phyloP scores from a whole-genome alignment of 441 rosid species.

The Jatropha multifida region DNA sequence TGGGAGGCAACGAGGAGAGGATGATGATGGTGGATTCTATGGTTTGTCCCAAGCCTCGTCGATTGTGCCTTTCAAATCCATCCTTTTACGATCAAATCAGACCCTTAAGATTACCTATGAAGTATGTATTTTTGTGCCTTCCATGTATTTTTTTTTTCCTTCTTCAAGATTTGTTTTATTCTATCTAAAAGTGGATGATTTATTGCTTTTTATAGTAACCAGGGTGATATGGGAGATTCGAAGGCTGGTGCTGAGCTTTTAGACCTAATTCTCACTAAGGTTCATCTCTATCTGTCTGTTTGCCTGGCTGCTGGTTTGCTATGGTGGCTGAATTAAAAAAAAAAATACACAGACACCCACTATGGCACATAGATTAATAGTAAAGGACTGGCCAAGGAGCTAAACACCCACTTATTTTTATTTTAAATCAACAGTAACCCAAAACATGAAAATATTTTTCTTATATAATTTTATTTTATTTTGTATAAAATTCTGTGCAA shows the following conservation, averaged over 20 bases:
- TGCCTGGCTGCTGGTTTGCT: no score
- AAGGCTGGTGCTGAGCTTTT: slow-evolving; percentile 47
- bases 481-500: neutral
- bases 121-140: slow-evolving; percentile 12
- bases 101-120: slow-evolving; percentile 26
- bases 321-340: neutral
- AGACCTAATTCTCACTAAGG: slow-evolving; percentile 45
- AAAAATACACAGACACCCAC: no score
- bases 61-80: slow-evolving; percentile 42
- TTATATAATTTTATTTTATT: neutral
- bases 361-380: neutral
- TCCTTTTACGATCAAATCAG: slow-evolving; percentile 30
- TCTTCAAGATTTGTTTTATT: neutral
- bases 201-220: slow-evolving; percentile 18
- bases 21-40: slow-evolving; percentile 37
- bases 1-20: slow-evolving; percentile 46
- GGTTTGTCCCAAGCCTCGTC: slow-evolving; percentile 65
- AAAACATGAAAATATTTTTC: neutral
- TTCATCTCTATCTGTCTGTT: slow-evolving; percentile 2
- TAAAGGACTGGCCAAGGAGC: neutral
- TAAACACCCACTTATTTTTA: no score
- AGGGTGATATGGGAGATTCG: slow-evolving; percentile 37
- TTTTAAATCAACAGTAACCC: neutral
- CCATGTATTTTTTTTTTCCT: neutral
- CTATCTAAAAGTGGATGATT: neutral